Evolutionary conservation across 345 rosid species (phyloP).

Genomic region (Chamaenerion angustifolium): DNA sequence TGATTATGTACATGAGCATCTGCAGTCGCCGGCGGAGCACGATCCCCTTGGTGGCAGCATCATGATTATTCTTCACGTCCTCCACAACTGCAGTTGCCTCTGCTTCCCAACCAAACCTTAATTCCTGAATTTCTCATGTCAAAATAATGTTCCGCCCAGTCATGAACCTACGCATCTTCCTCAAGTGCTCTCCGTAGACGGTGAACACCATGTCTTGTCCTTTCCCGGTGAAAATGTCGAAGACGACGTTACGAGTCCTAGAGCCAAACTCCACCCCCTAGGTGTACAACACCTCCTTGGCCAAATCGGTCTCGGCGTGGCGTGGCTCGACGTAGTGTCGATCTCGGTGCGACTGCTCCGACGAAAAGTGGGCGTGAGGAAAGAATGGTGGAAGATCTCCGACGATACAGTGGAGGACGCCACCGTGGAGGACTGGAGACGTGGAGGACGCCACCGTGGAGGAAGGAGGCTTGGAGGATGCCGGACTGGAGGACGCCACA

Average conservation of each 20-base stretch:
- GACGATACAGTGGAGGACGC: too few relatives aligned
- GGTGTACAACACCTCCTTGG: conserved; percentile 85
- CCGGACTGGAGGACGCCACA: too few relatives aligned
- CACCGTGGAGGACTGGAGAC: too few relatives aligned
- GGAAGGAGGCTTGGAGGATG: too few relatives aligned
- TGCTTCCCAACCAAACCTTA: conserved; percentile 40
- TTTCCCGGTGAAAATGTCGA: conserved; percentile 92
- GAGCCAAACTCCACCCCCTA: conserved; percentile 96
- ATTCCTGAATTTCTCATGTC: too few relatives aligned
- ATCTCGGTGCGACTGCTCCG: too few relatives aligned
- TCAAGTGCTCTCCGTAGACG: conserved; percentile 96
- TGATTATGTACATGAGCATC: conserved; percentile 92
- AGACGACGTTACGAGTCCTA: conserved; percentile 81
- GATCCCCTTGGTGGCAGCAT: conserved; percentile 54
- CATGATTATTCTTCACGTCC: conserved; percentile 62
- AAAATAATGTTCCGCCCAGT: conserved; percentile 12
- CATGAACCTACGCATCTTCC: conserved; percentile 97
- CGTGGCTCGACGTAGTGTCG: too few relatives aligned
- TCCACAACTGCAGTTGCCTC: conserved; percentile 66
- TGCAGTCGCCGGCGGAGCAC: conserved; percentile 70
- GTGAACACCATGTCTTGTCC: conserved; percentile 99
- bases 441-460: too few relatives aligned
- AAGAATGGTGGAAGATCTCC: too few relatives aligned
- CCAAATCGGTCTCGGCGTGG: conserved; percentile 72
- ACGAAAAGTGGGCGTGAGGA: too few relatives aligned